phyloP scores from a whole-genome alignment of 164 flowering plant species.

The Vitis labrusca region DNA sequence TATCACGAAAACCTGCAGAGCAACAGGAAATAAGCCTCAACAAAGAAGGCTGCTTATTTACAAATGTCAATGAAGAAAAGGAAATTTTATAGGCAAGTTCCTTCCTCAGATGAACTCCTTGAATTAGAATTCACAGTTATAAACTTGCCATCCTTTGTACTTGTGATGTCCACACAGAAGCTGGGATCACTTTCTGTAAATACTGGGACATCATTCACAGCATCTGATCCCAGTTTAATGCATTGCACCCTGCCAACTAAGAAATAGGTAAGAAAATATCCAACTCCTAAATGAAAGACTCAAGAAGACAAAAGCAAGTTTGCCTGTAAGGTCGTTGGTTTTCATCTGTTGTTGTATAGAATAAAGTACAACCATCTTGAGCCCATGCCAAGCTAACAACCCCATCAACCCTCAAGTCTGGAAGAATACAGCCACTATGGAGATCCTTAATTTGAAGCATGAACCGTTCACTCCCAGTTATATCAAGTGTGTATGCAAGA shows the following conservation, averaged over 20 bases:
- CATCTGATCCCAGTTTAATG: slow-evolving; percentile 49
- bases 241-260: slow-evolving; percentile 60
- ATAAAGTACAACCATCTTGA: slow-evolving; percentile 54
- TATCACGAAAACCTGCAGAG: slow-evolving; percentile 69
- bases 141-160: slow-evolving; percentile 93
- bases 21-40: slow-evolving; percentile 3
- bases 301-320: slow-evolving; percentile 6
- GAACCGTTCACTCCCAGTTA: slow-evolving; percentile 64
- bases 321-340: slow-evolving; percentile 84
- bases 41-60: background rate
- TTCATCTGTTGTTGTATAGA: slow-evolving; percentile 72
- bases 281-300: background rate
- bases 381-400: slow-evolving; percentile 98
- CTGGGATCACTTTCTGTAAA: slow-evolving; percentile 66
- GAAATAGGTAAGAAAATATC: slow-evolving; percentile 3
- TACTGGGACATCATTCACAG: slow-evolving; percentile 31
- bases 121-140: slow-evolving; percentile 92
- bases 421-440: slow-evolving; percentile 36
- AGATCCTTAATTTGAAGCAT: slow-evolving; percentile 78
- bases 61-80: background rate
- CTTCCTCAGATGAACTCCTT: slow-evolving; percentile 97
- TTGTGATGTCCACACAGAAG: slow-evolving; percentile 86
- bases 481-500: slow-evolving; percentile 89
- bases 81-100: slow-evolving; percentile 28
- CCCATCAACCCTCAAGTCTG: slow-evolving; percentile 44